These are phyloP conservation scores for Metschnikowia dekortorum DNA, from an alignment of 805 yeast genomes.

Conservation along the genomic window DNA sequence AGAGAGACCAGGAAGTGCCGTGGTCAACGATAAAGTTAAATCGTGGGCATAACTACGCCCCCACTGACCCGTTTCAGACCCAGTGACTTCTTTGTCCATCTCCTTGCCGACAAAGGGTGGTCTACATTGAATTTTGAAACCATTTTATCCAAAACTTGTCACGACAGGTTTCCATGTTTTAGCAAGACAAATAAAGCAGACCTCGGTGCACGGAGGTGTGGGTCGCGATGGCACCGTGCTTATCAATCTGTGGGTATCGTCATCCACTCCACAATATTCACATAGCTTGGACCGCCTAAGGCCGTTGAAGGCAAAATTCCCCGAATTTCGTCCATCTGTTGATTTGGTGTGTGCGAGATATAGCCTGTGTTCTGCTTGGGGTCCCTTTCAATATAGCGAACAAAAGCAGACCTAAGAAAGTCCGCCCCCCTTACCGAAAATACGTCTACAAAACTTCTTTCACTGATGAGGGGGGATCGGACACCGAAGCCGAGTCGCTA, in stretches of 20 bases:
- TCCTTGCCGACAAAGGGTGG: no score
- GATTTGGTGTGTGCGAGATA: not conserved
- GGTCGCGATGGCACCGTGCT: not conserved
- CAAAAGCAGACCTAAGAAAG: conserved; percentile 80
- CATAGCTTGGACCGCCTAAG: not conserved
- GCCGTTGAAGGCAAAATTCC: not conserved
- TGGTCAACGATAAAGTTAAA: no score
- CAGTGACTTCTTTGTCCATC: no score
- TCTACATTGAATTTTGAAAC: no score
- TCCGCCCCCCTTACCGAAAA: conserved; percentile 72
- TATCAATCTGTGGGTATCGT: not conserved
- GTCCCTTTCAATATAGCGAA: conserved; percentile 57
- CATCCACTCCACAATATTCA: not conserved
- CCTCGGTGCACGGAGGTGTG: not conserved
- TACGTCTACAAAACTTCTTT: conserved; percentile 54
- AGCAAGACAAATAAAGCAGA: no score
- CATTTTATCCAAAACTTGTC: no score
- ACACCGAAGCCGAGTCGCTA: not conserved
- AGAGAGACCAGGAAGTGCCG: no score
- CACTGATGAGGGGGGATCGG: conserved; percentile 20
- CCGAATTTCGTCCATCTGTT: not conserved
- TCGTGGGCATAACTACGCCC: no score
- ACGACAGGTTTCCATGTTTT: no score
- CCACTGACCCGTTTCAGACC: no score
- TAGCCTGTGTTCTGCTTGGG: not conserved